Conservation (phyloP, 2,329 filamentous ascomycete genomes). For the Phialophora tarda region DNA sequence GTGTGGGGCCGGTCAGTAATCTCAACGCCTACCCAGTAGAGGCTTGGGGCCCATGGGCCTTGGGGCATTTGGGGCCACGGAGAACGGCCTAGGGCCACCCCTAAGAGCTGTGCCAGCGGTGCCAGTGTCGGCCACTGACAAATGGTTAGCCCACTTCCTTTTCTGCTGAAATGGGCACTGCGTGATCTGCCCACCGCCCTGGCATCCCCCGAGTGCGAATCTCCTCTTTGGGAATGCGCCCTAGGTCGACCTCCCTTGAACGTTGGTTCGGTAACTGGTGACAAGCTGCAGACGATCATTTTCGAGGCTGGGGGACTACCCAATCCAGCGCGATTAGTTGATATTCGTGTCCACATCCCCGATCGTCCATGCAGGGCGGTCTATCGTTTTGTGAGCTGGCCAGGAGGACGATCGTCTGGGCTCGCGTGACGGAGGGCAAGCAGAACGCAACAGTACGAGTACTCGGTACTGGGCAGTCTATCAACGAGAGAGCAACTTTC, state of each 20-base stretch:
- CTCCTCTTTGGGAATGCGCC: slow-evolving; percentile 17
- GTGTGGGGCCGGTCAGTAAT: background rate
- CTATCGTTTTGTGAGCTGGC: too few species aligned
- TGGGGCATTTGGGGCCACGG: slow-evolving; percentile 3
- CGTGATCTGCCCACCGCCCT: background rate
- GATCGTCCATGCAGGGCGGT: too few species aligned
- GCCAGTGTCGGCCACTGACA: slow-evolving; percentile 3
- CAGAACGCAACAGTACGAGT: background rate
- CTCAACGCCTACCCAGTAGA: background rate
- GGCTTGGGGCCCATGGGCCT: background rate
- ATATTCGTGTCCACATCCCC: too few species aligned
- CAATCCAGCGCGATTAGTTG: too few species aligned
- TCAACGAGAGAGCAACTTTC: too few species aligned
- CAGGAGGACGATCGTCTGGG: too few species aligned
- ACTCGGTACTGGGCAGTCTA: too few species aligned
- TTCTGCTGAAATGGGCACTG: background rate
- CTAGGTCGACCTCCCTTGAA: background rate
- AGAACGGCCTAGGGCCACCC: background rate
- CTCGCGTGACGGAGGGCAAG: too few species aligned
- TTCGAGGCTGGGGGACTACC: background rate
- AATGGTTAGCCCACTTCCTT: slow-evolving; percentile 10
- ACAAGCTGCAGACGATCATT: background rate
- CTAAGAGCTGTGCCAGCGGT: background rate
- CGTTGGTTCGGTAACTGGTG: background rate
- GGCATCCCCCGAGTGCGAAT: background rate